A percentile compares a stretch with the other conserved stretches of the same genome.
These are phyloP conservation scores for Neopestalotiopsis rosae DNA, from an alignment of 2,329 filamentous ascomycete species.

Conservation along the genomic window DNA sequence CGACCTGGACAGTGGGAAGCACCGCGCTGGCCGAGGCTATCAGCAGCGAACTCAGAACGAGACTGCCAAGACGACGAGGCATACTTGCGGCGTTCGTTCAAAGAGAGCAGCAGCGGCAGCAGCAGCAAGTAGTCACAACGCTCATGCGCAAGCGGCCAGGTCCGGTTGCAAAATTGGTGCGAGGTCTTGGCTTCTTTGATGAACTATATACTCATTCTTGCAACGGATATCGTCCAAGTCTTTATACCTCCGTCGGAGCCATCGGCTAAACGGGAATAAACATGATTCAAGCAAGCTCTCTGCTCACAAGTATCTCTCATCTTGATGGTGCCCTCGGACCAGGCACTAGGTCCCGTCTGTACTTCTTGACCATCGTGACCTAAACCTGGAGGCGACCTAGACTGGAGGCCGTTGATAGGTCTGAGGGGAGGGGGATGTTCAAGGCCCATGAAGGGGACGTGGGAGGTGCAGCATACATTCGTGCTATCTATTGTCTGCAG, in stretches of 20 bases:
- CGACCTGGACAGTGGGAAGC: constrained; percentile 59
- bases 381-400: background rate
- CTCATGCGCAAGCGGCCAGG: background rate
- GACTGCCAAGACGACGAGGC: background rate
- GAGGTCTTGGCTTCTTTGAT: background rate
- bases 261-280: background rate
- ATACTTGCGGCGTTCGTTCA: background rate
- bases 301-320: background rate
- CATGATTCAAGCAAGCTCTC: background rate
- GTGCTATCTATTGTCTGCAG: constrained; percentile 1
- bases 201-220: background rate
- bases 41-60: constrained; percentile 1
- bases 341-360: background rate
- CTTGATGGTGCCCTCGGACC: background rate
- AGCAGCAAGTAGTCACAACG: background rate
- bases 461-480: background rate
- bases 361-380: background rate
- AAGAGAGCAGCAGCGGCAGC: background rate
- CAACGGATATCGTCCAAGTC: background rate
- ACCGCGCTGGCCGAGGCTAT: constrained; percentile 25
- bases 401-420: background rate
- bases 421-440: background rate
- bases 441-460: background rate
- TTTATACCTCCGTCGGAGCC: background rate
- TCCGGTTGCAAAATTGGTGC: background rate